phyloP scores from a whole-genome alignment of 2,329 filamentous ascomycete genomes.

The Hirsutella minnesotensis region DNA sequence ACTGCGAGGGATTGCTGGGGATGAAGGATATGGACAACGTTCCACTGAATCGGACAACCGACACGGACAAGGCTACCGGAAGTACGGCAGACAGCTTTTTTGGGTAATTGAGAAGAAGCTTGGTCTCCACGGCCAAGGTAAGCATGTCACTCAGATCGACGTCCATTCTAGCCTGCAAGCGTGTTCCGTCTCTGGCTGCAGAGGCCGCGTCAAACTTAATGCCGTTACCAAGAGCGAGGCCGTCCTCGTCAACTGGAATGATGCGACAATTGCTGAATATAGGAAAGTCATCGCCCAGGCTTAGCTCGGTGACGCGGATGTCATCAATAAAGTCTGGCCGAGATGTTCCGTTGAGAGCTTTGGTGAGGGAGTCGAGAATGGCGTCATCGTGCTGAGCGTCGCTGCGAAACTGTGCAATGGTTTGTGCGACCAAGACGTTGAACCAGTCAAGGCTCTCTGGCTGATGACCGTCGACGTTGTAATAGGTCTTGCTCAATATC shows the following conservation, averaged over 20 bases:
- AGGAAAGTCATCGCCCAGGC: constrained; percentile 89
- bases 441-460: constrained; percentile 98
- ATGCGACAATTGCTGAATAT: constrained; percentile 98
- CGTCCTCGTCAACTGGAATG: constrained; percentile 79
- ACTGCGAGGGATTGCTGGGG: constrained; percentile 56
- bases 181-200: constrained; percentile 50
- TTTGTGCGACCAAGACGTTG: constrained; percentile 93
- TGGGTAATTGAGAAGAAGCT: constrained; percentile 86
- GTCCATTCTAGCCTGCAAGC: constrained; percentile 90
- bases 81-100: constrained; percentile 80
- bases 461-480: constrained; percentile 90
- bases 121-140: constrained; percentile 88
- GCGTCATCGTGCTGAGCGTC: constrained; percentile 88
- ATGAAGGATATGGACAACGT: constrained; percentile 91
- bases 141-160: constrained; percentile 95
- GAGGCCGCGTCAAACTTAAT: constrained; percentile 39
- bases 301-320: constrained; percentile 88
- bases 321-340: constrained; percentile 88
- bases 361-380: constrained; percentile 74
- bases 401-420: constrained; percentile 85
- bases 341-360: constrained; percentile 73
- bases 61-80: constrained; percentile 83
- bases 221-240: constrained; percentile 40
- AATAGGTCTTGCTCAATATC: constrained; percentile 93
- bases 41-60: constrained; percentile 86